These are phyloP conservation scores for Schoenoplectus triqueter DNA, from an alignment of 202 grass and related monocot species.

Conservation along the genomic window DNA sequence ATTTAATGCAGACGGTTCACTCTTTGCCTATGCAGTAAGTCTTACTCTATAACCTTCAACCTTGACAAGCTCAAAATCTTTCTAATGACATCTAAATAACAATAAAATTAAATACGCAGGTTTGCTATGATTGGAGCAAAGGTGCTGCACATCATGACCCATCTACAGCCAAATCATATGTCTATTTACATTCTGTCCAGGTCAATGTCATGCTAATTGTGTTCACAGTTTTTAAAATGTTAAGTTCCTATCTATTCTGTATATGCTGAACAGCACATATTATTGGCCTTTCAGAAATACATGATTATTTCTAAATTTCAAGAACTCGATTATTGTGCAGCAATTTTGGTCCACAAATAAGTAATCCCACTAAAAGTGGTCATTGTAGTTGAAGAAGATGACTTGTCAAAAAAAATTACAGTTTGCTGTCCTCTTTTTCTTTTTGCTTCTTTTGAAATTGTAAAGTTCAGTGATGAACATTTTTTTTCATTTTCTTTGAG, in stretches of 20 bases:
- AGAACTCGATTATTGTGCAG: background rate
- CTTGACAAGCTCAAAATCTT: background rate
- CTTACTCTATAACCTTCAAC: constrained; percentile 9
- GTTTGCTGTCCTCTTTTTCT: background rate
- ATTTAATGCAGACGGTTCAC: constrained; percentile 91
- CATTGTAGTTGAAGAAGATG: background rate
- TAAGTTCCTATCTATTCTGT: background rate
- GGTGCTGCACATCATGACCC: constrained; percentile 88
- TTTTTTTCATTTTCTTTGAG: constrained; percentile 1
- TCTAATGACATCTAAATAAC: background rate
- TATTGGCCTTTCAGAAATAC: background rate
- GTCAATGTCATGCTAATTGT: constrained; percentile 44
- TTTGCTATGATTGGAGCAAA: constrained; percentile 91
- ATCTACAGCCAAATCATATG: constrained; percentile 68
- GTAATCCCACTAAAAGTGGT: background rate
- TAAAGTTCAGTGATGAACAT: background rate
- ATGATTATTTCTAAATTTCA: background rate
- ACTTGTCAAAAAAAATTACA: background rate
- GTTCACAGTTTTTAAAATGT: background rate
- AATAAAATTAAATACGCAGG: constrained; percentile 49
- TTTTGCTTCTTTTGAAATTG: background rate
- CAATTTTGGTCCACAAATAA: background rate
- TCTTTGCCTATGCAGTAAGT: constrained; percentile 83
- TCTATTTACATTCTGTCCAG: constrained; percentile 77
- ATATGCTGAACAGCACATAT: too few relatives aligned